Evolutionary conservation across 192 early-diverging fungal genomes (phyloP), one percentile per base, ranked within the genome.

Genomic region (Spizellomyces sp.): DNA sequence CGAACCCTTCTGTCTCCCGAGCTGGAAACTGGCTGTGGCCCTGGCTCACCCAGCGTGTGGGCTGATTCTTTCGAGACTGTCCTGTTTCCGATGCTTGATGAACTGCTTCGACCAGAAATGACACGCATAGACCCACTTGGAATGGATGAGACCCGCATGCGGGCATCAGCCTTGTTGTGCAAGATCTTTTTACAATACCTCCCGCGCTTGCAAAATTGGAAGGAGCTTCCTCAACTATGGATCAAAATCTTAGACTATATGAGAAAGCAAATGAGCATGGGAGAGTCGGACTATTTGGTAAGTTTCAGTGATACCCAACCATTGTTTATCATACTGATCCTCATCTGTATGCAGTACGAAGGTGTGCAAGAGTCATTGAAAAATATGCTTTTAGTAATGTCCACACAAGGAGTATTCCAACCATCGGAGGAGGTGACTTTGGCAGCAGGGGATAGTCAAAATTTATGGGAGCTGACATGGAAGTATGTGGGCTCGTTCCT

Each of bases 71-170:
- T 98, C 79, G 90, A 92, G 70, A 89, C 90, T 42, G 92, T 96
- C 14, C 69, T 98, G 62, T 94, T 98, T 78, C 95, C 94, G 44
- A 71, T 96, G 54, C 83, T 98, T 60, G 92, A 94, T 56, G 87
- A 92, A 77, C 74, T 98, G 14, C 80, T 94, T 73, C 86, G 91
- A 15, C 88, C 90, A 0, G 93, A 93, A 64, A 70, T 90, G 65
- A 69, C 78, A 36, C 27, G 60, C 10, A 62, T 84, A 42, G 91
- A 93, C 64, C 84, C 88, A 6, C 60, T 62, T 27, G 89, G 87
- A 9, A 87, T 90, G 80, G 90, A 91, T 43, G 93, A 93, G 77
- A 90, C 91, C n/a, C 66, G 89, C 52, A 88, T 89, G 72, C 77
- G 90, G 47, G 89, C 87, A n/a, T 81, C 81, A 0, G 88, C 80